These are phyloP conservation scores for Sphagnum tenellum DNA, from an alignment of 225 moss, liverwort and hornwort genomes.

Conservation along the genomic window DNA sequence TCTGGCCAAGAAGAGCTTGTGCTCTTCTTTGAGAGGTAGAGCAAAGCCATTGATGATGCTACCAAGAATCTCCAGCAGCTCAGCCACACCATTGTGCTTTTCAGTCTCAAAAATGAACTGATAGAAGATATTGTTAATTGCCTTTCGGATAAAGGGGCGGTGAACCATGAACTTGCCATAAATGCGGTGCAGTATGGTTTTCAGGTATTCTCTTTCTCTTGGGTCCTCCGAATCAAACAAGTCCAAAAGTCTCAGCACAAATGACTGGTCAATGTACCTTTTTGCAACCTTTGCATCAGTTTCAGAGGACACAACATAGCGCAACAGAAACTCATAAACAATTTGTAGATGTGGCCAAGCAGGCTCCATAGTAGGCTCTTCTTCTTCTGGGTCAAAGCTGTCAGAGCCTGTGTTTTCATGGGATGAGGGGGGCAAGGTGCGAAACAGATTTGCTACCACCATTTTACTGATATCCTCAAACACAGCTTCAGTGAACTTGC, in stretches of 20 bases:
- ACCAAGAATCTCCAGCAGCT: slow-evolving; percentile 50
- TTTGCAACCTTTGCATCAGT: slow-evolving; percentile 54
- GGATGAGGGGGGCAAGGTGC: slow-evolving; percentile 42
- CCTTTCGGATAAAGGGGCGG: slow-evolving; percentile 52
- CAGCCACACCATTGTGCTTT: slow-evolving; percentile 54
- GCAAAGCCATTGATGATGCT: slow-evolving; percentile 62
- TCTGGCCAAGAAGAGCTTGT: slow-evolving; percentile 48
- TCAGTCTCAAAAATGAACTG: slow-evolving; percentile 59
- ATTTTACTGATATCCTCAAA: slow-evolving; percentile 54
- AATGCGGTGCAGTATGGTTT: slow-evolving; percentile 49
- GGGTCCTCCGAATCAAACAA: slow-evolving; percentile 56
- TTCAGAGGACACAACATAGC: slow-evolving; percentile 33
- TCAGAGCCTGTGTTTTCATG: slow-evolving; percentile 54
- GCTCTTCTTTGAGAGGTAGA: slow-evolving; percentile 55
- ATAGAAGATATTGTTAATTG: slow-evolving; percentile 59
- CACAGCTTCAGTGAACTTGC: slow-evolving; percentile 49
- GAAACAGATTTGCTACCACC: slow-evolving; percentile 39
- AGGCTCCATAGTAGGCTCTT: slow-evolving; percentile 21
- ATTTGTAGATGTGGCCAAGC: slow-evolving; percentile 25
- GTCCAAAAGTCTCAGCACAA: slow-evolving; percentile 42
- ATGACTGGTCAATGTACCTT: slow-evolving; percentile 49
- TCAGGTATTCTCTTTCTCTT: slow-evolving; percentile 46
- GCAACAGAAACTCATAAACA: slow-evolving; percentile 5
- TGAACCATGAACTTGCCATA: slow-evolving; percentile 59
- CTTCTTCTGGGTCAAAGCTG: slow-evolving; percentile 34